A percentile compares a stretch with the other conserved stretches of the same genome.
These are phyloP conservation scores for Fusarium pininemorale DNA, from an alignment of 2,329 filamentous ascomycete genomes.

Conservation along the genomic window DNA sequence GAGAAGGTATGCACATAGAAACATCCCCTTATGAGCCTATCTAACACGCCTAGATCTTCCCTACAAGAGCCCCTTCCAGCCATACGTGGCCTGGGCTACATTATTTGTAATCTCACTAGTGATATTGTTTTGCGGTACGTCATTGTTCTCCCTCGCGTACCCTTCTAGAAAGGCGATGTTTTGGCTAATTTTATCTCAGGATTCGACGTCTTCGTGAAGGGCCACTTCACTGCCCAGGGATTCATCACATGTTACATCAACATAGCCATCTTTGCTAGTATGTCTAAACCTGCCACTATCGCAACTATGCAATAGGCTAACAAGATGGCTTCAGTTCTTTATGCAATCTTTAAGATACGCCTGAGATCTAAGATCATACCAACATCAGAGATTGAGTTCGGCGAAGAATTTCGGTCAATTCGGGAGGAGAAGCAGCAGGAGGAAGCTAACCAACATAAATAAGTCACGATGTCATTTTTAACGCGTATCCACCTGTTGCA, in stretches of 20 bases:
- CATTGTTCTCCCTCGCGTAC: fast-evolving
- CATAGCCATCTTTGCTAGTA: background rate
- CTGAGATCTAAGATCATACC: background rate
- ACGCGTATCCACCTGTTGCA: no score
- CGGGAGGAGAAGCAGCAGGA: background rate
- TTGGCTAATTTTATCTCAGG: fast-evolving
- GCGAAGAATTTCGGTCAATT: background rate
- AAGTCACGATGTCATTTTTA: no score
- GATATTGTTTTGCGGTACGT: background rate
- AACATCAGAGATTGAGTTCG: background rate
- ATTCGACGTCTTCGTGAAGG: background rate
- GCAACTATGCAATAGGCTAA: fast-evolving
- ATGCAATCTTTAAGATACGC: background rate
- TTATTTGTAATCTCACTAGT: background rate
- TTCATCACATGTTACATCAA: background rate
- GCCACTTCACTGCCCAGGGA: background rate
- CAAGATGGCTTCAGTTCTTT: fast-evolving
- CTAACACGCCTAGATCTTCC: background rate
- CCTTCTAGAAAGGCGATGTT: fast-evolving
- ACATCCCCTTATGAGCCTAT: fast-evolving
- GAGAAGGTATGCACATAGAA: background rate
- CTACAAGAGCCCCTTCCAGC: background rate
- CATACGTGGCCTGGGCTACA: background rate
- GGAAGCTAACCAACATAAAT: background rate
- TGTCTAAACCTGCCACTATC: fast-evolving